Conservation (phyloP, 331 rosid genomes). For the Quercus lobata region DNA sequence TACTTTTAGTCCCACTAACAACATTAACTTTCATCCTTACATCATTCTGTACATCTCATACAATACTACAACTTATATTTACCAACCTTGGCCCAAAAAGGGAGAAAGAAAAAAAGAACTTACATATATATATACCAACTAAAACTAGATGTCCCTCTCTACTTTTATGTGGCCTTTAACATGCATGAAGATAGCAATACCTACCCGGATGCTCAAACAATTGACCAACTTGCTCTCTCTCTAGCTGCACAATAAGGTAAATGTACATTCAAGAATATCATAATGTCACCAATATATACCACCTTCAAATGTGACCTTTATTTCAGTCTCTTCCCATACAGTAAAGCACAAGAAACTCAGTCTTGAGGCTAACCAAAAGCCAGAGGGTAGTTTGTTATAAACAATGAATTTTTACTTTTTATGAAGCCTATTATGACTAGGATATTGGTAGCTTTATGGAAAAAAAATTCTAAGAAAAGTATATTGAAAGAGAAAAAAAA, state of each 20-base stretch:
- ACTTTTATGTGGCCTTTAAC: slow-evolving; percentile 28
- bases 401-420: neutral
- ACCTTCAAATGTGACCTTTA: slow-evolving; percentile 28
- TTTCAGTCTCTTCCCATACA: slow-evolving; percentile 20
- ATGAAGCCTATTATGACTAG: neutral
- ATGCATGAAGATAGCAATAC: slow-evolving; percentile 20
- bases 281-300: slow-evolving; percentile 13
- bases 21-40: slow-evolving; percentile 16
- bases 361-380: neutral
- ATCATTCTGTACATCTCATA: slow-evolving; percentile 28
- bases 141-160: neutral
- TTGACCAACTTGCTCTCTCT: slow-evolving; percentile 12
- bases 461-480: neutral
- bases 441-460: neutral
- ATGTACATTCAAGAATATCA: slow-evolving; percentile 11
- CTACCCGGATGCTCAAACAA: slow-evolving; percentile 7
- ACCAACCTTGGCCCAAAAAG: slow-evolving; percentile 1
- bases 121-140: slow-evolving; percentile 15
- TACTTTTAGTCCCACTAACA: slow-evolving; percentile 16
- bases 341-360: neutral
- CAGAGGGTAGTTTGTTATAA: neutral
- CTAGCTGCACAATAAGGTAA: slow-evolving; percentile 8
- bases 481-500: neutral
- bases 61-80: neutral
- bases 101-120: neutral